A percentile compares a stretch with the other conserved stretches of the same genome.
phyloP scores from a whole-genome alignment of 257 asterid species.

The Apocynum venetum region DNA sequence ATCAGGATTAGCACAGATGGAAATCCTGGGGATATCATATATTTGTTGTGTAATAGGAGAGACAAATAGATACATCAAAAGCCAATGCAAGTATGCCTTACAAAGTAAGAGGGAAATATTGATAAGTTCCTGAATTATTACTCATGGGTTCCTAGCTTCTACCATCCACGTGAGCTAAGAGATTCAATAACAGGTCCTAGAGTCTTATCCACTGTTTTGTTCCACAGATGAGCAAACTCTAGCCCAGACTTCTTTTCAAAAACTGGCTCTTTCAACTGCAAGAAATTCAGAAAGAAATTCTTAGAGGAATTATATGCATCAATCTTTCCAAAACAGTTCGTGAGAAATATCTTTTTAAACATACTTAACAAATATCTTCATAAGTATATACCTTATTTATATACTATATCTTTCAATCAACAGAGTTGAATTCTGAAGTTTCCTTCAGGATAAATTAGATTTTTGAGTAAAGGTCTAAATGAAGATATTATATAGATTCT shows the following conservation, averaged over 20 bases:
- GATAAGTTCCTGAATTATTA: not conserved
- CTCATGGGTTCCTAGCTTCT: slow-evolving; percentile 14
- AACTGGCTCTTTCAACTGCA: slow-evolving; percentile 29
- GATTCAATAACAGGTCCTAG: slow-evolving; percentile 37
- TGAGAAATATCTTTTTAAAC: not conserved
- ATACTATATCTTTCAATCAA: not conserved
- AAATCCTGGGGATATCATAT: not conserved
- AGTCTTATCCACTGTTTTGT: slow-evolving; percentile 43
- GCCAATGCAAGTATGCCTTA: not conserved
- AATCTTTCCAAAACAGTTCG: not conserved
- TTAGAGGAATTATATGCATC: not conserved
- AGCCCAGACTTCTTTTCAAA: slow-evolving; percentile 22
- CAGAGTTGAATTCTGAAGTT: not conserved
- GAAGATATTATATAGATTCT: not conserved
- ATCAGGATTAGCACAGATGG: not conserved
- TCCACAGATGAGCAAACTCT: slow-evolving; percentile 47
- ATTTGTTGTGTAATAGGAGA: not conserved
- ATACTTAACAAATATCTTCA: not conserved
- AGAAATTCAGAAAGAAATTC: slow-evolving; percentile 4
- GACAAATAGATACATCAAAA: not conserved
- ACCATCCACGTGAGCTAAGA: slow-evolving; percentile 48
- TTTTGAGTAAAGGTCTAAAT: not conserved
- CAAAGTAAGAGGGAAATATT: not conserved
- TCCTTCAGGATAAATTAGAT: not conserved
- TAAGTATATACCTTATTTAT: not conserved